phyloP scores from a whole-genome alignment of 2,329 filamentous ascomycete genomes.

The Rhynchosporium secalis region DNA sequence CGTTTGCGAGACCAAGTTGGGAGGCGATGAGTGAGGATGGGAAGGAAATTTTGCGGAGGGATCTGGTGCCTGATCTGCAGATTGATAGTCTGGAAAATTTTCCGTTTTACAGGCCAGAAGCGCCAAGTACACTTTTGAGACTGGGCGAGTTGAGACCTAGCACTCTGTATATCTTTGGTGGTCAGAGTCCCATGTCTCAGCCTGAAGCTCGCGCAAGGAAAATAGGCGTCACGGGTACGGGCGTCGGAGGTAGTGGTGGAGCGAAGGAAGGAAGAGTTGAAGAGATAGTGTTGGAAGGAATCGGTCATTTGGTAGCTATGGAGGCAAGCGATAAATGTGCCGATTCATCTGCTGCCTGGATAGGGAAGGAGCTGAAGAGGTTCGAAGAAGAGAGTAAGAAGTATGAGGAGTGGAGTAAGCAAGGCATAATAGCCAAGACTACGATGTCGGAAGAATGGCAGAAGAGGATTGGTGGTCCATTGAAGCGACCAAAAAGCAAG shows the following conservation, averaged over 20 bases:
- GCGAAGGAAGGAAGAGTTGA: conserved; percentile 64
- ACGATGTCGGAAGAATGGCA: conserved; percentile 56
- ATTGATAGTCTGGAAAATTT: conserved; percentile 33
- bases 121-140: conserved; percentile 53
- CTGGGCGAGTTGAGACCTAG: conserved; percentile 63
- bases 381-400: conserved; percentile 59
- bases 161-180: conserved; percentile 70
- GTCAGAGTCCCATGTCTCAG: conserved; percentile 55
- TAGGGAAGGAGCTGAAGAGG: conserved; percentile 54
- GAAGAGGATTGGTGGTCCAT: conserved; percentile 26
- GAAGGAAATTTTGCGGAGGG: conserved; percentile 46
- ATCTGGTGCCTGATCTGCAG: conserved; percentile 45
- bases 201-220: conserved; percentile 56
- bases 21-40: conserved; percentile 40
- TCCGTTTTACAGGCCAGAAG: conserved; percentile 69
- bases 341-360: conserved; percentile 55
- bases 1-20: conserved; percentile 65
- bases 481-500: conserved; percentile 22
- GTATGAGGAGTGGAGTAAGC: conserved; percentile 53
- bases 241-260: conserved; percentile 67
- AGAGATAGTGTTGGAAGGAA: conserved; percentile 61
- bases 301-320: conserved; percentile 83
- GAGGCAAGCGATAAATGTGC: conserved; percentile 71
- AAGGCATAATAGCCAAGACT: conserved; percentile 54
- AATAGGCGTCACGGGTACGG: conserved; percentile 62